Base-by-base conservation (phyloP, 2,329 filamentous ascomycete genomes). In the Sarocladium brachiariae region DNA sequence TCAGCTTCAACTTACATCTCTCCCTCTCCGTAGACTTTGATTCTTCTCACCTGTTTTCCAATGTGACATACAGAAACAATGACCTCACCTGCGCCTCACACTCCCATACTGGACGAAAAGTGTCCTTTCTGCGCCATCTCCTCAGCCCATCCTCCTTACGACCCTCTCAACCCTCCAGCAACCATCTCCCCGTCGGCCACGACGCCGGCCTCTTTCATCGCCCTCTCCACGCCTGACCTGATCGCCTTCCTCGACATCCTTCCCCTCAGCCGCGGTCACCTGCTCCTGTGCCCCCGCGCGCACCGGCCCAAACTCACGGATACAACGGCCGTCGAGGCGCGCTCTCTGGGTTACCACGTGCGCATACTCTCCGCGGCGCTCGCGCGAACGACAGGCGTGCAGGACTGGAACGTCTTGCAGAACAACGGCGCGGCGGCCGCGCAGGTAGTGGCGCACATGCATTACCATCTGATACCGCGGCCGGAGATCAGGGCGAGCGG, bases 381-480 rank as follows among this genome's bases (percentile, higher is more conserved):
- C 33, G 77, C 82, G 27, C 75, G 74, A 49, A 81, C 83, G 1
- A 87, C 84, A 2, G 86, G 84, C 9, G 80, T 89, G 1, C 75
- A 75, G 48, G 91, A 96, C 69, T 97, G 92, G 86, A 99, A 99
- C 67, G 83, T 97, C 25, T 89, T 97, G 51, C 92, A 97, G 72
- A 97, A 97, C 65, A 97, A 96, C 59, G 89, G 92, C 14, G 84
- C 84, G 3, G 81, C 89, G 27, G 92, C 92, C 2, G 90, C 90
- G 2, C 92, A 97, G 70, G 89, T 96, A 14, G 90, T 97, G 2
- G 86, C 87, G 19, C 92, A 97, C 66, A 85, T 95, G 46, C 92
- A 99, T 67, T 97, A 95, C 65, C 93, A 99, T 60, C 78, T 97
- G 49, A 95, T 99, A 30, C 92, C 92, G 0, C 73, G 92, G 33